Evolutionary conservation across 352 stramenopile genomes (phyloP).

Genomic region (Halophytophthora batemanensis): DNA sequence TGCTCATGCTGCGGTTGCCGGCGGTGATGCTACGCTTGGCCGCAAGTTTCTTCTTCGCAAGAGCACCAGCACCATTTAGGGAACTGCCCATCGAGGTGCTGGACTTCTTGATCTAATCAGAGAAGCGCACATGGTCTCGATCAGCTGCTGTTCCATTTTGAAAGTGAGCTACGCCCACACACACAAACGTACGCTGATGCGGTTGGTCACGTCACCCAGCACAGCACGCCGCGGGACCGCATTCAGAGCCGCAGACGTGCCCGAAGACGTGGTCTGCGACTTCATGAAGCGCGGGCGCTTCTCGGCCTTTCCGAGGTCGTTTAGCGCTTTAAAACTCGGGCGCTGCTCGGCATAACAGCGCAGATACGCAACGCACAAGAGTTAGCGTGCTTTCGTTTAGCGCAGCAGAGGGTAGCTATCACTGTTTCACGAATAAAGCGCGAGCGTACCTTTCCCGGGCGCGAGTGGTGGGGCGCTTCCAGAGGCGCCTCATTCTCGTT

Average conservation of each 20-base stretch:
- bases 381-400: neutral
- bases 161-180: neutral
- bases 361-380: constrained; percentile 2
- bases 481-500: constrained; percentile 73
- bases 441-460: constrained; percentile 43
- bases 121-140: constrained; percentile 9
- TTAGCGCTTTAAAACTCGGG: constrained; percentile 36
- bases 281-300: constrained; percentile 62
- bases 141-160: neutral
- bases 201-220: constrained; percentile 72
- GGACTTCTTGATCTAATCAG: constrained; percentile 53
- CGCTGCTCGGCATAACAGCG: constrained; percentile 15
- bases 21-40: constrained; percentile 41
- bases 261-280: constrained; percentile 23
- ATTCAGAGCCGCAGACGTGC: constrained; percentile 4
- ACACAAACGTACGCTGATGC: constrained; percentile 49
- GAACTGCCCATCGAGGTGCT: constrained; percentile 38
- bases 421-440: neutral
- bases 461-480: constrained; percentile 26
- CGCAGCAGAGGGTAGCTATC: constrained; percentile 2
- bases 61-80: constrained; percentile 13
- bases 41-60: constrained; percentile 47
- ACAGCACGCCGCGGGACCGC: constrained; percentile 30
- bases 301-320: constrained; percentile 48
- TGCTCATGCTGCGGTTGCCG: constrained; percentile 18